phyloP scores from a whole-genome alignment of 345 rosid species.

The Arabis alpina region DNA sequence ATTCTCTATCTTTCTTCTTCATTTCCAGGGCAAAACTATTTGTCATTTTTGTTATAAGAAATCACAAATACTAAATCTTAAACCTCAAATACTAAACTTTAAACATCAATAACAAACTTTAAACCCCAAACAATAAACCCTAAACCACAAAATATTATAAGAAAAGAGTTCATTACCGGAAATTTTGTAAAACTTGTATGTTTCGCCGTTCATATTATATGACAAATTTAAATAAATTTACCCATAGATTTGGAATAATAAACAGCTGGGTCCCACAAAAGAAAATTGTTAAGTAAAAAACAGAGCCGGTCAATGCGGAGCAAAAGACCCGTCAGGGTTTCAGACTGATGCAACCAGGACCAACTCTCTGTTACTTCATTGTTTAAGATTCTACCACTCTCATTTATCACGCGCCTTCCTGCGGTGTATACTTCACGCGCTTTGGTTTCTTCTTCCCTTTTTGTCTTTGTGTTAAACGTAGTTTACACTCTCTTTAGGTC shows the following conservation, averaged over 20 bases:
- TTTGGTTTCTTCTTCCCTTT: neutral
- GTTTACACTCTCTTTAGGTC: slow-evolving; percentile 12
- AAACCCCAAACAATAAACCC: too few species aligned
- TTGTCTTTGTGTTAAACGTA: neutral
- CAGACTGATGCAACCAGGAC: slow-evolving; percentile 43
- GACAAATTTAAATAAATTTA: slow-evolving; percentile 1
- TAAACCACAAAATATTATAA: too few species aligned
- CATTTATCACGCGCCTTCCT: slow-evolving; percentile 24
- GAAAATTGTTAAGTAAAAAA: slow-evolving; percentile 27
- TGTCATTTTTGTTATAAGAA: too few species aligned
- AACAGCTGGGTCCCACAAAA: slow-evolving; percentile 41
- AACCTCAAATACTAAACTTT: too few species aligned
- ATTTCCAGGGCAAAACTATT: too few species aligned
- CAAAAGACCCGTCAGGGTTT: slow-evolving; percentile 38
- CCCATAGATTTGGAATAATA: neutral
- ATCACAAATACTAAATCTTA: too few species aligned
- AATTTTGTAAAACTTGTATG: too few species aligned
- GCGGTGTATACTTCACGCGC: neutral
- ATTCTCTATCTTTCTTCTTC: too few species aligned
- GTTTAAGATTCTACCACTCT: neutral
- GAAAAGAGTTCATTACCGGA: too few species aligned
- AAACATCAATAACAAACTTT: too few species aligned
- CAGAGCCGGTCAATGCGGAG: slow-evolving; percentile 83
- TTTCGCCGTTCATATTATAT: neutral
- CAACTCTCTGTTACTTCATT: slow-evolving; percentile 26